phyloP scores from a whole-genome alignment of 148 eudicot genomes.

The Linanthus parryae region DNA sequence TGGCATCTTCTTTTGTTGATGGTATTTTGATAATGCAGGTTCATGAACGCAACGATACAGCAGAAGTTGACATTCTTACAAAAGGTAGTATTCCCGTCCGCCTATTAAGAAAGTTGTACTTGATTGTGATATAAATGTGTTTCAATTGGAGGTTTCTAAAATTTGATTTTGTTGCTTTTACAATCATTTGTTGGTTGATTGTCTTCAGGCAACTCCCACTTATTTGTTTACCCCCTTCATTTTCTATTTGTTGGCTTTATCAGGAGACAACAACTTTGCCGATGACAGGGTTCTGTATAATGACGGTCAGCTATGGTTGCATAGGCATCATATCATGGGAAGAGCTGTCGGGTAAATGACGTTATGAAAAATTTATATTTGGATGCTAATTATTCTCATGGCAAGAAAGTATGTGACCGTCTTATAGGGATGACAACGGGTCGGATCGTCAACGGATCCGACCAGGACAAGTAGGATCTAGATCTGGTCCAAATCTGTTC shows the following conservation, averaged over 20 bases:
- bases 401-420: no score
- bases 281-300: conserved; percentile 42
- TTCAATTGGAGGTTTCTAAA: no score
- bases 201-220: background rate
- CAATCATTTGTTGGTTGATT: no score
- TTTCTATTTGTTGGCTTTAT: conserved; percentile 6
- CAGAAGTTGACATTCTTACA: conserved; percentile 37
- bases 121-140: no score
- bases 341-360: conserved; percentile 43
- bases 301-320: conserved; percentile 30
- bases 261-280: conserved; percentile 38
- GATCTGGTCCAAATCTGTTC: no score
- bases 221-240: background rate
- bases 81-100: conserved; percentile 24
- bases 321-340: conserved; percentile 28
- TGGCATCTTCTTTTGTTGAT: background rate
- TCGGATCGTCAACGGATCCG: no score
- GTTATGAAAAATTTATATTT: no score
- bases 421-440: no score
- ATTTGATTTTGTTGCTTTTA: no score
- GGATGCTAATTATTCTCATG: no score
- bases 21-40: conserved; percentile 18
- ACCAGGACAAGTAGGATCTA: no score
- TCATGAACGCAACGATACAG: conserved; percentile 35
- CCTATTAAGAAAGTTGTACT: no score